Conservation (phyloP, 352 stramenopile genomes). For the Phytophthora sansomeana region DNA sequence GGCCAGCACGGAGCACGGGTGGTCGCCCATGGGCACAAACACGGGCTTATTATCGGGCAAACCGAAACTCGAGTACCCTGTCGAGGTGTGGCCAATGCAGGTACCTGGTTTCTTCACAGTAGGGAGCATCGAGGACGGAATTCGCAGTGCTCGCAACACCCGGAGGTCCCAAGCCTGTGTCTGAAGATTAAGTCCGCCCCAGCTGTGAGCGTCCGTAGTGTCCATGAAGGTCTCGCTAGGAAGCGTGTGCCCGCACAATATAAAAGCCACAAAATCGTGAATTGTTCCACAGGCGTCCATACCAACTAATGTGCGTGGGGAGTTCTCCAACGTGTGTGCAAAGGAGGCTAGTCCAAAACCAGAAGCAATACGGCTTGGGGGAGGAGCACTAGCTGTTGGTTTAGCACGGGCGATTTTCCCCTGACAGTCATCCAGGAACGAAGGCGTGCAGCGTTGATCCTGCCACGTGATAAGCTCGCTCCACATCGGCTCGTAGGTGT, state of each 20-base stretch:
- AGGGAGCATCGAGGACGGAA: constrained; percentile 71
- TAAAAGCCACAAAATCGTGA: constrained; percentile 79
- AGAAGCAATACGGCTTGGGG: constrained; percentile 49
- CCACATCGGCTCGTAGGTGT: constrained; percentile 45
- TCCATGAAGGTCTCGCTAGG: constrained; percentile 63
- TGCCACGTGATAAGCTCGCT: constrained; percentile 82
- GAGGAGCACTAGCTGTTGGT: neutral
- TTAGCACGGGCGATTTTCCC: constrained; percentile 28
- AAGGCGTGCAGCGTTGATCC: constrained; percentile 71
- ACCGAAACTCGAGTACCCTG: constrained; percentile 31
- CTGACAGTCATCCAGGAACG: constrained; percentile 55
- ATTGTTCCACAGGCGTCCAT: constrained; percentile 86
- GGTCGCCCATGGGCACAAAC: constrained; percentile 79
- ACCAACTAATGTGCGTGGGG: constrained; percentile 38
- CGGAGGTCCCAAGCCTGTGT: constrained; percentile 53
- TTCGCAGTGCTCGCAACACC: constrained; percentile 58
- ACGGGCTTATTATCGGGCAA: constrained; percentile 50
- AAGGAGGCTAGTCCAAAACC: constrained; percentile 81
- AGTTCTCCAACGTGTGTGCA: constrained; percentile 55
- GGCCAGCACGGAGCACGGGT: constrained; percentile 77
- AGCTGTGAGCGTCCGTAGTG: constrained; percentile 80
- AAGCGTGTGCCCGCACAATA: constrained; percentile 64
- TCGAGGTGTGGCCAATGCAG: constrained; percentile 49
- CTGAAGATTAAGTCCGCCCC: constrained; percentile 65
- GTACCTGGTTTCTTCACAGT: constrained; percentile 58